Conservation (phyloP, 306 rosid genomes). For the Neltuma alba region DNA sequence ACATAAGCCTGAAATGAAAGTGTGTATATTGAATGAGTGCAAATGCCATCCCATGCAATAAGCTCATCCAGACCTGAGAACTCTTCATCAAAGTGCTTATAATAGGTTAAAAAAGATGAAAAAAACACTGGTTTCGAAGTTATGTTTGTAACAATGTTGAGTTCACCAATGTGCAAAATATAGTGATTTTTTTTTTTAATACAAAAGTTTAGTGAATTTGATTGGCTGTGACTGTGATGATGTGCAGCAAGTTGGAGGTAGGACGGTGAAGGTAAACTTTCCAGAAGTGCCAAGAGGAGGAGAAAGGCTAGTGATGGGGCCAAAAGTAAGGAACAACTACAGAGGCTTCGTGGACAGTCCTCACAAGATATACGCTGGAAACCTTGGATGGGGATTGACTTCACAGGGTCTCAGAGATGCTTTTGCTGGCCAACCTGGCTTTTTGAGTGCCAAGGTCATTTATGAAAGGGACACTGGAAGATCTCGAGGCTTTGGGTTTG, state of each 20-base stretch:
- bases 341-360: constrained; percentile 81
- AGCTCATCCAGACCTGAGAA: background rate
- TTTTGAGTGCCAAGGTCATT: constrained; percentile 82
- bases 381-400: constrained; percentile 84
- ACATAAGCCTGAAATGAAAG: background rate
- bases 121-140: background rate
- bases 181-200: constrained; percentile 12
- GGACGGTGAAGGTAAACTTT: constrained; percentile 79
- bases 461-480: constrained; percentile 79
- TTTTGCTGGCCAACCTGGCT: constrained; percentile 75
- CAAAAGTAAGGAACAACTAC: constrained; percentile 51
- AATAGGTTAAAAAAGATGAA: background rate
- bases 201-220: constrained; percentile 22
- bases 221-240: constrained; percentile 33
- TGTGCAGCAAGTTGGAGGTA: constrained; percentile 83
- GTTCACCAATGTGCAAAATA: background rate
- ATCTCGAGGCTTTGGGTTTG: constrained; percentile 88
- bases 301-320: constrained; percentile 79
- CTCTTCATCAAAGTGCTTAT: background rate
- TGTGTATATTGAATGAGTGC: background rate
- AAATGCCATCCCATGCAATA: background rate
- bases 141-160: background rate
- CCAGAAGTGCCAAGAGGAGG: constrained; percentile 97
- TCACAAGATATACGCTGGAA: constrained; percentile 88
- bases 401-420: constrained; percentile 80